phyloP scores from a whole-genome alignment of 2,329 filamentous ascomycete species.

The Colletotrichum eremochloae region DNA sequence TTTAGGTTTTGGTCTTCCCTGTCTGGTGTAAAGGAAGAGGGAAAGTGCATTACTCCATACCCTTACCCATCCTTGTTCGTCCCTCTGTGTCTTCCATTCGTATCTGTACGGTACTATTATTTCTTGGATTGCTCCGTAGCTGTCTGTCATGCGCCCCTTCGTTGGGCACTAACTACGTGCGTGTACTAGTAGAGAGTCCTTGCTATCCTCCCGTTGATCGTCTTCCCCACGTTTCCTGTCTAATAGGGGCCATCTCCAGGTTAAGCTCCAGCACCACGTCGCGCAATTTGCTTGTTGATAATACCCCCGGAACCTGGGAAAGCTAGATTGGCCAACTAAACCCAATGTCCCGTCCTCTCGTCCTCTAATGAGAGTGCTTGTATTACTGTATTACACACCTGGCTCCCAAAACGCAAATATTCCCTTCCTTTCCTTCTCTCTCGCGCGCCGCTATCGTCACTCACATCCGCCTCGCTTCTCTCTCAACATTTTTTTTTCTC shows the following conservation, averaged over 20 bases:
- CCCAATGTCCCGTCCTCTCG: constrained; percentile 24
- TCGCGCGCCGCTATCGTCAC: constrained; percentile 39
- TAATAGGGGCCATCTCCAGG: constrained; percentile 26
- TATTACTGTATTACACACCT: constrained; percentile 39
- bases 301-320: constrained; percentile 30
- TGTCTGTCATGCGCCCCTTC: neutral
- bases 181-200: neutral
- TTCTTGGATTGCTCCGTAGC: constrained; percentile 8
- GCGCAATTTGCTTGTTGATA: constrained; percentile 28
- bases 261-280: constrained; percentile 30
- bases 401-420: constrained; percentile 13
- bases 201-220: neutral
- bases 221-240: constrained; percentile 32
- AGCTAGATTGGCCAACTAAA: constrained; percentile 41
- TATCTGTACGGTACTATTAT: neutral
- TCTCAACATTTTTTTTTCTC: constrained; percentile 27
- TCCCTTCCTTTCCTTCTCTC: constrained; percentile 5
- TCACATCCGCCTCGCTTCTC: constrained; percentile 17
- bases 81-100: neutral
- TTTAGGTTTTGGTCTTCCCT: neutral
- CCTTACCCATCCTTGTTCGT: neutral
- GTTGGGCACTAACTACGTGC: neutral
- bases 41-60: neutral
- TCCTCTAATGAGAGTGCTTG: constrained; percentile 41
- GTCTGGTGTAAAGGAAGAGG: neutral